Evolutionary conservation across 306 rosid genomes (phyloP), one percentile per base, ranked within the genome.

Genomic region (Dryas octopetala): DNA sequence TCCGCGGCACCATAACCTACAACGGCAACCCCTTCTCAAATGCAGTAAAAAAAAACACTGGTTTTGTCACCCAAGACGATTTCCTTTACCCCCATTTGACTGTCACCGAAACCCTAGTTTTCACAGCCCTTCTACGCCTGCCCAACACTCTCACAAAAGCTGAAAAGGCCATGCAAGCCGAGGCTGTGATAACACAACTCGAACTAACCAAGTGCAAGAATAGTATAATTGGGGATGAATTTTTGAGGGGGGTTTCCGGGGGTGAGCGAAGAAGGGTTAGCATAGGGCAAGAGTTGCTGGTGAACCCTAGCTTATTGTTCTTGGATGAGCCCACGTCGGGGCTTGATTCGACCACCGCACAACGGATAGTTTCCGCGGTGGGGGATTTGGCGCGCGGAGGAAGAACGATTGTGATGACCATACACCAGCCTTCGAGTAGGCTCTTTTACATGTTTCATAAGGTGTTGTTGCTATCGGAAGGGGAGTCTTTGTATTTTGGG

Each of bases 261-360:
- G 98, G 96, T 7, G 98, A 93, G 83, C 86, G 96, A 26, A 88
- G 89, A 72, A 89, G 96, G 79, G 95, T 93, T 55, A 93, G 96
- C 53, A 86, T 93, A 63, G 98, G 94, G 7, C 96, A 93, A 68
- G 96, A 90, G 73, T 68, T 93, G 83, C 85, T 93, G 9, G 79
- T 89, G 46, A 89, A 93, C 53, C 98, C 98, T 1, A 87, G 91
- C 50, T 76, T 92, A 75, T 76, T 93, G 77, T 76, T 93, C 46
- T 68, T 92, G 59, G 98, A 92, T 64, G 98, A 92, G 60, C 98
- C 98, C 1, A 90, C 96, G 1, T 93, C 98, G 0, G 96, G 96
- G 3, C 85, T 92, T 0, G 96, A 90, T 59, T 92, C 97, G 4
- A 92, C 96, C 8, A 90, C 89, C 2, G 91, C 97, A 5, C 92